Conservation (phyloP, 441 rosid species). For the Gossypium davidsonii region DNA sequence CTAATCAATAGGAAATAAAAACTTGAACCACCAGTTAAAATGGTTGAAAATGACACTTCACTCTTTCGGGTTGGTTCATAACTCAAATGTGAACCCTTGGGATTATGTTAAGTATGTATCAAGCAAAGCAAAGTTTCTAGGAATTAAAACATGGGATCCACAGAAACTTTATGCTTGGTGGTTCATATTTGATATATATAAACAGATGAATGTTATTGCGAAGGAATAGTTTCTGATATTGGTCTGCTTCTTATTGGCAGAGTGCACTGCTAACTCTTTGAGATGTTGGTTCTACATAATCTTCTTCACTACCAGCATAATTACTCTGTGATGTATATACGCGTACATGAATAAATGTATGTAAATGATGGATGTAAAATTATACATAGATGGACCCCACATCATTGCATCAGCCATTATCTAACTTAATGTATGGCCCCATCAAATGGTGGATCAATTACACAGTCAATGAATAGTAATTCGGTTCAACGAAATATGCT, state of each 20-base stretch:
- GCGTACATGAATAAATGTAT: not conserved
- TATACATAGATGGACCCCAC: conserved; percentile 5
- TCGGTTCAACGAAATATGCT: conserved; percentile 2
- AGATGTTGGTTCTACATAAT: not conserved
- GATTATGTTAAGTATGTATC: not conserved
- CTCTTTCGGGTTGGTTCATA: not conserved
- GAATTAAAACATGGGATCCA: conserved; percentile 15
- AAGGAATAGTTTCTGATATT: not conserved
- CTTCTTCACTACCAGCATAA: not conserved
- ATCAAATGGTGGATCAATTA: not conserved
- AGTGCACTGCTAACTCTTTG: no score
- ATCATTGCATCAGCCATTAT: conserved; percentile 8
- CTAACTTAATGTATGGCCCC: conserved; percentile 1
- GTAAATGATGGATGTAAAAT: not conserved
- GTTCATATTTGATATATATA: not conserved
- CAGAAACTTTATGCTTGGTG: not conserved
- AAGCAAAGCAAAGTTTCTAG: not conserved
- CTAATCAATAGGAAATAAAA: not conserved
- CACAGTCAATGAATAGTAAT: not conserved
- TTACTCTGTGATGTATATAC: not conserved
- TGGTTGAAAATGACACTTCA: conserved; percentile 10
- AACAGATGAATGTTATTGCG: not conserved
- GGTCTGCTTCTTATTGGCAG: not conserved
- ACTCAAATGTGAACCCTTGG: not conserved
- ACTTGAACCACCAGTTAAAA: not conserved